A percentile compares a stretch with the other conserved stretches of the same genome.
Conservation (phyloP, 2,329 filamentous ascomycete species). For the Curvularia sp. region DNA sequence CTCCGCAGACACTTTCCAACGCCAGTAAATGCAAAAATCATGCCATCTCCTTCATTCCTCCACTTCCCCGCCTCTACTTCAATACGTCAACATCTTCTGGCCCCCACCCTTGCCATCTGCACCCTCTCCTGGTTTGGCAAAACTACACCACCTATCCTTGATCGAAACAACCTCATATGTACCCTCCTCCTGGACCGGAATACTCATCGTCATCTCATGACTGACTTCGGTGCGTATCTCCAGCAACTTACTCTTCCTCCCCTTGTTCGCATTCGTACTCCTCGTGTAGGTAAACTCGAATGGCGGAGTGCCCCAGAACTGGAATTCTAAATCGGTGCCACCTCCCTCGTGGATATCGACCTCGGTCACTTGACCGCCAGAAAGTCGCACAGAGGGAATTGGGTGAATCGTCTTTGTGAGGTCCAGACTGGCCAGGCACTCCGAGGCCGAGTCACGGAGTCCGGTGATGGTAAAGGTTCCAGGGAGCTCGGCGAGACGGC, state of each 20-base stretch:
- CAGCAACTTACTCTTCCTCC: conserved; percentile 70
- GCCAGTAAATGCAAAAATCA: conserved; percentile 3
- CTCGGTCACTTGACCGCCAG: conserved; percentile 78
- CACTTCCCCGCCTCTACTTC: conserved; percentile 1
- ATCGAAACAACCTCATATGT: conserved; percentile 98
- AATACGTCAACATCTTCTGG: conserved; percentile 53
- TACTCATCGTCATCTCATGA: conserved; percentile 79
- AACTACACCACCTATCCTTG: conserved; percentile 90
- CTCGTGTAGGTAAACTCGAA: conserved; percentile 98
- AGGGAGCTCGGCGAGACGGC: conserved; percentile 88
- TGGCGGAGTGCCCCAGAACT: conserved; percentile 93
- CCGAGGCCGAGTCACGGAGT: conserved; percentile 84
- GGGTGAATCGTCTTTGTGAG: conserved; percentile 87
- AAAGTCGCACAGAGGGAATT: conserved; percentile 89
- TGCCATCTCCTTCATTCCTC: not conserved
- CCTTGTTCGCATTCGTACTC: conserved; percentile 78
- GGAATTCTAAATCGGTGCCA: conserved; percentile 89
- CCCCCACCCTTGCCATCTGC: conserved; percentile 38
- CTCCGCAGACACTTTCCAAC: not conserved
- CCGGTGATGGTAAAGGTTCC: conserved; percentile 88
- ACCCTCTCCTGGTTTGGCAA: conserved; percentile 71
- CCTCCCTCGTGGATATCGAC: conserved; percentile 97
- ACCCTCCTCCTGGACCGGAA: conserved; percentile 89
- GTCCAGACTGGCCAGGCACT: conserved; percentile 81
- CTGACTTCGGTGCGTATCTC: conserved; percentile 91